These are phyloP conservation scores for Lenwebbia sp. DNA, from an alignment of 345 rosid genomes.

Conservation along the genomic window DNA sequence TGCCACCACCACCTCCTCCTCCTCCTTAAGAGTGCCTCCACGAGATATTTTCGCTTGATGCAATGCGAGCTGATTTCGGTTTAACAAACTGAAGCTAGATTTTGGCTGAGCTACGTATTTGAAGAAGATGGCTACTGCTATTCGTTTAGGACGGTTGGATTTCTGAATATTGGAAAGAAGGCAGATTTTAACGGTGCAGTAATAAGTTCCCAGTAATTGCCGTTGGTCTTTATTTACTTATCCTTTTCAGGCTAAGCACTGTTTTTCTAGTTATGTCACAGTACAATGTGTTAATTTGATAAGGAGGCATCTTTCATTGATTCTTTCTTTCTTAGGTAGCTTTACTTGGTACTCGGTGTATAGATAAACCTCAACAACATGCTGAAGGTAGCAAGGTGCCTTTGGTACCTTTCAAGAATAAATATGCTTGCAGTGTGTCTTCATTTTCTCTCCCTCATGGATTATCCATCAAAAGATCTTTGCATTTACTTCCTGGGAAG, in stretches of 20 bases:
- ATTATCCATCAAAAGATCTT: not conserved
- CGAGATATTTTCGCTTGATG: not conserved
- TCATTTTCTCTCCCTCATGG: not conserved
- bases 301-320: not conserved
- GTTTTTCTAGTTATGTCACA: not conserved
- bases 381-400: not conserved
- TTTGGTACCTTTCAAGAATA: not conserved
- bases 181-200: not conserved
- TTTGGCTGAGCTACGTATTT: not conserved
- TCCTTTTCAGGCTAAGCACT: not conserved
- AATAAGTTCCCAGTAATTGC: not conserved
- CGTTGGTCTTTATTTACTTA: not conserved
- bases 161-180: not conserved
- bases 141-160: not conserved
- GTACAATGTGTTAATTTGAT: not conserved
- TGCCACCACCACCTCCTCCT: not conserved
- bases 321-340: not conserved
- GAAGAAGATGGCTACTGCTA: not conserved
- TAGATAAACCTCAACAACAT: not conserved
- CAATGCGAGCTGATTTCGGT: not conserved
- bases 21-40: not conserved
- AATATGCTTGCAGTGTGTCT: not conserved
- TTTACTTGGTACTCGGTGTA: not conserved
- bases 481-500: not conserved
- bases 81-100: not conserved